phyloP scores from a whole-genome alignment of 2,329 filamentous ascomycete species.

The Periconia digitata region DNA sequence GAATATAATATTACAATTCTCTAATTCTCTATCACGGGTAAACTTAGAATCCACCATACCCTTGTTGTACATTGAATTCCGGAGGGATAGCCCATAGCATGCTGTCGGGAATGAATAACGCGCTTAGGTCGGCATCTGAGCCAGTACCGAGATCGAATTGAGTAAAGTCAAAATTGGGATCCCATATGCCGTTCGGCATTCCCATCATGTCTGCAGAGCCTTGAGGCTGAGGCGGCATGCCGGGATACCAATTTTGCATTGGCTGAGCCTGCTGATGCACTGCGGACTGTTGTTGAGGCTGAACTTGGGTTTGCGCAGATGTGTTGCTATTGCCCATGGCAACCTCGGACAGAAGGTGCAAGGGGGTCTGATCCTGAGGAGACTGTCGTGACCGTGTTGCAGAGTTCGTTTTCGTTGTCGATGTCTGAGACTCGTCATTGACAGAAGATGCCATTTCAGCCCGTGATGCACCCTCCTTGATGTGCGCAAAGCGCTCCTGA shows the following conservation, averaged over 20 bases:
- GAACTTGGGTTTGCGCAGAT: slow-evolving; percentile 7
- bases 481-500: slow-evolving; percentile 47
- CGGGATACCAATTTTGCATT: slow-evolving; percentile 28
- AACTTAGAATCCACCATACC: slow-evolving; percentile 7
- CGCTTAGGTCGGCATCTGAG: slow-evolving; percentile 39
- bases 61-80: slow-evolving; percentile 3
- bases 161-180: slow-evolving; percentile 40
- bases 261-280: slow-evolving; percentile 10
- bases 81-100: slow-evolving; percentile 33
- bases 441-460: slow-evolving; percentile 24
- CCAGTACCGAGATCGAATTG: slow-evolving; percentile 40
- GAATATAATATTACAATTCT: too few species aligned
- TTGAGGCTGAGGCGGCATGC: slow-evolving; percentile 16
- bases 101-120: slow-evolving; percentile 40
- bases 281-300: slow-evolving; percentile 4
- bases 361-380: slow-evolving; percentile 38
- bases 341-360: slow-evolving; percentile 45
- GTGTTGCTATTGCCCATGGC: slow-evolving; percentile 39
- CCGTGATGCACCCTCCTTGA: slow-evolving; percentile 46
- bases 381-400: slow-evolving; percentile 24
- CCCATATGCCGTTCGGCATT: slow-evolving; percentile 31
- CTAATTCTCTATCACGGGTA: too few species aligned
- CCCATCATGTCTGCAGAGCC: slow-evolving; percentile 24
- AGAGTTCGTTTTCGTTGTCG: slow-evolving; percentile 14
- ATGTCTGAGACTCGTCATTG: slow-evolving; percentile 22